Base-by-base conservation (phyloP, 257 asterid genomes). In the Knoxia roxburghii region DNA sequence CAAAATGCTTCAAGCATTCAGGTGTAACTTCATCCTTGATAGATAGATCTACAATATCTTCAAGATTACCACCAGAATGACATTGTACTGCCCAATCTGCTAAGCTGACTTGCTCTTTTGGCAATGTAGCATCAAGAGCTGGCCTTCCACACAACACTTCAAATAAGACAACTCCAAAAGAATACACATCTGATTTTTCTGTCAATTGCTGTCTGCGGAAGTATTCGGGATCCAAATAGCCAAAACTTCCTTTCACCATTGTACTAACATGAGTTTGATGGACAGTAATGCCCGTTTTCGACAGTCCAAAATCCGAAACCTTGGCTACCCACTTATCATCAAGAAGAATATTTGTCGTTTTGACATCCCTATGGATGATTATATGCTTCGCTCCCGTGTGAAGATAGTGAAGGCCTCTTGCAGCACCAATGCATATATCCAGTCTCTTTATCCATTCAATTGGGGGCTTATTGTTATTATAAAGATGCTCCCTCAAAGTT, bases 151-250 rank as follows among this genome's bases (percentile, higher is more conserved):
- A 84, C 64, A 87, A 6, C 9, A 82, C 91, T 67, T 90, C 95
- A 17, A 86, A 80, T 1, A 90, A 82, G 3, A 87, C 95, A 0
- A 90, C 96, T 0, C 97, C 95, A 23, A 84, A 90, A 0, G 97
- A 87, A 56, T 87, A 90, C 0, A 90, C 90, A 67, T 90, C 95
- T 1, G 95, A 86, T 49, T 90, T 90, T 26, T 90, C 91, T 1
- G 95, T 90, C 70, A 90, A 51, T 66, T 82, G 82, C n/a, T 87
- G 97, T 14, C 89, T 78, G 7, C 83, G 76, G 65, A 82, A 90
- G 68, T 87, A 90, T 78, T 90, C 95, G 0, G 95, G 95, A 73
- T 87, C 95, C 45, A 90, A 75, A 75, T 90, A 87, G 27, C 97
- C 95, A 18, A 90, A 90, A 62, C 95, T 90, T 0, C 97, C 95